Conservation (phyloP, 208 protist genomes). For the Polymyxa betae region DNA sequence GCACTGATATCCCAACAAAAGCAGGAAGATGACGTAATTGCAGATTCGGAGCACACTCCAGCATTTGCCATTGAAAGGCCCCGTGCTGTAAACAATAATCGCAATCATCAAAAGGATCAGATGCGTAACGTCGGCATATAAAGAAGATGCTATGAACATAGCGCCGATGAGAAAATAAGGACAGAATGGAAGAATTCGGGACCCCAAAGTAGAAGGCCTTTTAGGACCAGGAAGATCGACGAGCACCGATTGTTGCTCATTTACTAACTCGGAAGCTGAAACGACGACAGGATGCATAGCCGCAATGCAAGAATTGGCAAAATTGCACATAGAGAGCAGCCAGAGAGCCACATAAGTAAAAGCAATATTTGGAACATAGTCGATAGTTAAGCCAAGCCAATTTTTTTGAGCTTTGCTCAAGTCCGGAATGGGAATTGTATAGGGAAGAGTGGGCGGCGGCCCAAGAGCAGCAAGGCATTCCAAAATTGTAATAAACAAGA, state of each 20-base stretch:
- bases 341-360: conserved; percentile 2
- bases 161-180: background rate
- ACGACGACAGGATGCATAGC: no score
- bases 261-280: no score
- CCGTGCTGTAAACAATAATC: background rate
- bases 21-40: background rate
- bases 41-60: background rate
- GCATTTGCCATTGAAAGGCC: background rate
- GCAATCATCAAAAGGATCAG: background rate
- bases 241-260: no score
- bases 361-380: background rate
- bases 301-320: background rate
- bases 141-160: background rate
- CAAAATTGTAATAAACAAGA: background rate
- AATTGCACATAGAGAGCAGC: background rate
- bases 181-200: background rate
- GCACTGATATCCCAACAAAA: conserved; percentile 15
- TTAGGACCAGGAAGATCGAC: no score
- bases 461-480: background rate
- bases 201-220: no score
- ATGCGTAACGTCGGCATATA: conserved; percentile 13
- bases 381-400: background rate
- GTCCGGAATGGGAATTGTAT: background rate
- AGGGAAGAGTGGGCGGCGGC: background rate
- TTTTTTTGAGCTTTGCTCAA: background rate